Evolutionary conservation across 1,284 basidiomycete species (phyloP).

Genomic region (Exobasidium cylindrosporum): DNA sequence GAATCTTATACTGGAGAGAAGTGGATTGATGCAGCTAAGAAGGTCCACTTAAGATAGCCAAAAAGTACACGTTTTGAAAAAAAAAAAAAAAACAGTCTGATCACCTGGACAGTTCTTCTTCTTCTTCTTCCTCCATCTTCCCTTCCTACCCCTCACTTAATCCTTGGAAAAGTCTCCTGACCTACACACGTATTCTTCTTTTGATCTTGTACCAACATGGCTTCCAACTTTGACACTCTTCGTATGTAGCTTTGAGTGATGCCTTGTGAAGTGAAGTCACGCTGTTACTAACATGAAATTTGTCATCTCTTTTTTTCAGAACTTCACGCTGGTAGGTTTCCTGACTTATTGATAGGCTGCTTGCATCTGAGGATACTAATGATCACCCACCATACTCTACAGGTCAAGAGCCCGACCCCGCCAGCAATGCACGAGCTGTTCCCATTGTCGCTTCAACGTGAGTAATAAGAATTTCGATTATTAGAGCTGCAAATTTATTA

Average conservation of each 20-base stretch:
- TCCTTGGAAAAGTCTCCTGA: neutral
- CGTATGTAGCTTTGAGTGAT: constrained; percentile 19
- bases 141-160: no score
- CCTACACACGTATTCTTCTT: neutral
- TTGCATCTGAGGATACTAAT: no score
- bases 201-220: constrained; percentile 12
- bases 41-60: no score
- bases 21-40: no score
- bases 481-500: constrained; percentile 53
- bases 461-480: constrained; percentile 17
- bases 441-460: constrained; percentile 66
- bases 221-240: constrained; percentile 52
- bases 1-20: no score
- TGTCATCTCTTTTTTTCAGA: neutral
- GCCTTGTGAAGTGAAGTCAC: no score
- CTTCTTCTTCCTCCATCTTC: neutral
- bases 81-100: neutral
- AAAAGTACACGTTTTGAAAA: neutral
- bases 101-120: neutral
- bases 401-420: constrained; percentile 69
- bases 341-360: no score
- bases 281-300: neutral
- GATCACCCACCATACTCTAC: no score
- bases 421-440: constrained; percentile 72
- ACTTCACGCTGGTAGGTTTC: neutral